Conservation (phyloP, 1,284 basidiomycete genomes). For the Veloboletus limbatus region DNA sequence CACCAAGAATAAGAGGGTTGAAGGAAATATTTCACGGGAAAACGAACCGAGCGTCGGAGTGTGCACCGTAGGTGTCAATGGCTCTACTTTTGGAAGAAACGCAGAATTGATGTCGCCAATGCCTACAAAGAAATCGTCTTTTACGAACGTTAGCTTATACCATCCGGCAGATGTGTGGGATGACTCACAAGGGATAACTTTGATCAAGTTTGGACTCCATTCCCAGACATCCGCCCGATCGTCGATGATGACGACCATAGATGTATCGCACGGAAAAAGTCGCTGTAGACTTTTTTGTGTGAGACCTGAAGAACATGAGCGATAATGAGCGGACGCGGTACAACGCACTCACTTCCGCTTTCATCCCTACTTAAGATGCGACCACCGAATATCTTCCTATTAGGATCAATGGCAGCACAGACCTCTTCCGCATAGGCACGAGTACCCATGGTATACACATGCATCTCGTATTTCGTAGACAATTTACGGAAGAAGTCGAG, state of each 20-base stretch:
- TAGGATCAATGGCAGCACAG: conserved; percentile 90
- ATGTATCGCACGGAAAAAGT: conserved; percentile 93
- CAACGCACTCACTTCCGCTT: conserved; percentile 74
- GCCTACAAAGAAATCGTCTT: conserved; percentile 98
- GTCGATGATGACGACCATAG: conserved; percentile 99
- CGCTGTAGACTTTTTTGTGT: conserved; percentile 90
- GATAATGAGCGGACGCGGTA: conserved; percentile 1
- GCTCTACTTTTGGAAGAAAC: conserved; percentile 78
- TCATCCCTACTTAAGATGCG: conserved; percentile 92
- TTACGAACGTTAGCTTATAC: conserved; percentile 5
- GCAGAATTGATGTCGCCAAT: conserved; percentile 98
- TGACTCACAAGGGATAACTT: conserved; percentile 90
- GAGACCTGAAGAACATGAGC: conserved; percentile 49
- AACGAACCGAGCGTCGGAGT: conserved; percentile 28
- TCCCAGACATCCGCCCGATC: conserved; percentile 98
- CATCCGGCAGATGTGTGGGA: background rate
- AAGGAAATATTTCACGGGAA: background rate
- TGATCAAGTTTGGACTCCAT: conserved; percentile 92
- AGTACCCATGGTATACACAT: conserved; percentile 99
- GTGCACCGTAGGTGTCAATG: conserved; percentile 41
- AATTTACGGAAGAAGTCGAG: conserved; percentile 72
- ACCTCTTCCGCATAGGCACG: conserved; percentile 95
- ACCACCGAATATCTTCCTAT: conserved; percentile 81
- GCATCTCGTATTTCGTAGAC: conserved; percentile 90
- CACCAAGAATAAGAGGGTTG: conserved; percentile 1